A percentile compares a stretch with the other conserved stretches of the same genome.
phyloP scores from a whole-genome alignment of 2,329 filamentous ascomycete species.

The Aspergillus fischeri region DNA sequence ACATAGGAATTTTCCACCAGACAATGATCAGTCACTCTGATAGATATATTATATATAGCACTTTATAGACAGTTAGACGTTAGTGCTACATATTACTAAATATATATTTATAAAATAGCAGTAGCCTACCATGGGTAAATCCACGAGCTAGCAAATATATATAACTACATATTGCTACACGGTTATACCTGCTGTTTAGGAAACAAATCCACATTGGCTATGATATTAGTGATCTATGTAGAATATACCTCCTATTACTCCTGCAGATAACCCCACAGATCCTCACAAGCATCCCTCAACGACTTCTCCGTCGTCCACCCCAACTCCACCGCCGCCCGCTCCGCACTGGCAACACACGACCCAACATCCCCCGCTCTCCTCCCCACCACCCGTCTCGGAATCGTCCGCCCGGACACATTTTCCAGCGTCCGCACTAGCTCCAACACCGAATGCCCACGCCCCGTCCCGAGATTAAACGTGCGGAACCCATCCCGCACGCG shows the following conservation, averaged over 20 bases:
- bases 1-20: fast-evolving
- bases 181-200: too few relatives aligned
- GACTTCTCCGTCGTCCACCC: constrained; percentile 38
- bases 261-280: constrained; percentile 35
- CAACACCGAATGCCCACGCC: constrained; percentile 35
- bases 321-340: constrained; percentile 51
- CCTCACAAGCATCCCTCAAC: constrained; percentile 34
- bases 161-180: too few relatives aligned
- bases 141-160: too few relatives aligned
- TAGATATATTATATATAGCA: too few relatives aligned
- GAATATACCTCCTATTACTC: background rate
- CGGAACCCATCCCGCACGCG: constrained; percentile 38
- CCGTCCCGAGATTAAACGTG: constrained; percentile 40
- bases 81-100: too few relatives aligned
- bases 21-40: too few relatives aligned
- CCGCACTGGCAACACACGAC: constrained; percentile 35
- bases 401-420: constrained; percentile 28
- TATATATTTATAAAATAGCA: too few relatives aligned
- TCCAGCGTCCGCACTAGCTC: constrained; percentile 39
- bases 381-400: constrained; percentile 28
- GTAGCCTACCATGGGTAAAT: too few relatives aligned
- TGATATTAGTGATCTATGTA: too few relatives aligned
- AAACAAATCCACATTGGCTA: too few relatives aligned
- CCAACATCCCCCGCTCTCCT: constrained; percentile 38
- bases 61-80: too few relatives aligned